Conservation (phyloP, 768 basidiomycete species). For the Lactarius psammicola region DNA sequence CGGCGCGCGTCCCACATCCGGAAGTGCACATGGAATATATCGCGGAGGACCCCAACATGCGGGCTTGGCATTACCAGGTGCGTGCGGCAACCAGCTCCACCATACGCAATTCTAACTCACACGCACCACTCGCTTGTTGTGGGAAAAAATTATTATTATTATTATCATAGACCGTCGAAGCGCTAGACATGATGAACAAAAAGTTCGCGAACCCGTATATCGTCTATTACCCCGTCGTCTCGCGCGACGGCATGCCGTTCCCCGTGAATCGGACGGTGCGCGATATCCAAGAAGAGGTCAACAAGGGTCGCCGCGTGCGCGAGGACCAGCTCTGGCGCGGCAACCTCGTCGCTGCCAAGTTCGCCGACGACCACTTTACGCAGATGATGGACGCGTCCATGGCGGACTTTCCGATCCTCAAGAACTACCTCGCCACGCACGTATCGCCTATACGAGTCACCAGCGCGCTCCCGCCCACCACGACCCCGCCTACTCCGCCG, state of each 20-base stretch:
- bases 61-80: constrained; percentile 75
- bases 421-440: constrained; percentile 74
- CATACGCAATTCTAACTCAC: background rate
- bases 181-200: constrained; percentile 76
- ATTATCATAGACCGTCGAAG: constrained; percentile 59
- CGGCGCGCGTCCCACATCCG: constrained; percentile 72
- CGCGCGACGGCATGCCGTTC: constrained; percentile 79
- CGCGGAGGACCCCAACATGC: constrained; percentile 64
- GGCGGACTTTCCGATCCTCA: constrained; percentile 79
- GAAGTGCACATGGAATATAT: constrained; percentile 86
- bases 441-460: constrained; percentile 46
- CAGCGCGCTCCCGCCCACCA: constrained; percentile 33
- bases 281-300: constrained; percentile 61
- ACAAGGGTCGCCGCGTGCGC: constrained; percentile 41
- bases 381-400: constrained; percentile 72
- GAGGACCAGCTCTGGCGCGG: constrained; percentile 76
- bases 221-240: constrained; percentile 72
- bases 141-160: background rate
- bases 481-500: constrained; percentile 1
- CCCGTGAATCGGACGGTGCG: constrained; percentile 74
- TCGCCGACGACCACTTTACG: constrained; percentile 44
- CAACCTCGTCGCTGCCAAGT: constrained; percentile 77
- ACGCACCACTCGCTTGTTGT: too few relatives aligned
- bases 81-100: constrained; percentile 30
- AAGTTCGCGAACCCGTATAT: constrained; percentile 79